These are phyloP conservation scores for Acanthamoeba triangularis DNA, from an alignment of 208 protist species.

Conservation along the genomic window DNA sequence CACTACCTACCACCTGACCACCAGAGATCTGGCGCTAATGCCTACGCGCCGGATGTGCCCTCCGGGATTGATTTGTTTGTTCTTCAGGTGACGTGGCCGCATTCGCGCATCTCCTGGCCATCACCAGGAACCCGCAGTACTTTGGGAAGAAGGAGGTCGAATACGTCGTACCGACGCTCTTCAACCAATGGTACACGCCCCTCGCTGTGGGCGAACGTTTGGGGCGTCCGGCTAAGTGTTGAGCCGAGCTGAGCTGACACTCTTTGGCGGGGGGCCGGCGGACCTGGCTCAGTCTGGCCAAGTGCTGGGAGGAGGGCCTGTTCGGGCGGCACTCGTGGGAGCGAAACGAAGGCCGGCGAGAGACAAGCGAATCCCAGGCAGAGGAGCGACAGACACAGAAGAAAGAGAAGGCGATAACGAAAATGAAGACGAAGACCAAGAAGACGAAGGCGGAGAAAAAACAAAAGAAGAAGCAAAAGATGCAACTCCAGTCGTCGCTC, in stretches of 20 bases:
- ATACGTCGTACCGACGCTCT: neutral
- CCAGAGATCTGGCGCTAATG: no score
- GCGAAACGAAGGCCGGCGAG: neutral
- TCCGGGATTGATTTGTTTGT: neutral
- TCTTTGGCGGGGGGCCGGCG: no score
- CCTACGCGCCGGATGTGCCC: no score
- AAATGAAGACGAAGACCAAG: neutral
- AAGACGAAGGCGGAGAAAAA: neutral
- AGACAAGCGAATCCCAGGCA: neutral
- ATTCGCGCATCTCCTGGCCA: neutral
- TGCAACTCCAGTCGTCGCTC: no score
- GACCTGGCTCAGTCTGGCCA: neutral
- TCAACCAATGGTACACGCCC: neutral
- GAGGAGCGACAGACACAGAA: neutral
- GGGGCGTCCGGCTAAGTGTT: no score
- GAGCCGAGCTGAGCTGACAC: no score
- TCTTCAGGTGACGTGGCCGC: neutral
- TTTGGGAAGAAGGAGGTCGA: conserved; percentile 16
- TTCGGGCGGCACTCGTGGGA: neutral
- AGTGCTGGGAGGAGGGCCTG: conserved; percentile 21
- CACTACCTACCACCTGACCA: neutral
- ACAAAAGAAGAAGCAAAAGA: no score
- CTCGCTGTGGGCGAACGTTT: neutral
- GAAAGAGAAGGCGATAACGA: neutral
- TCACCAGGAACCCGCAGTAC: conserved; percentile 2